Base-by-base conservation (phyloP, 305 asterid species). In the Solanum hybrid region DNA sequence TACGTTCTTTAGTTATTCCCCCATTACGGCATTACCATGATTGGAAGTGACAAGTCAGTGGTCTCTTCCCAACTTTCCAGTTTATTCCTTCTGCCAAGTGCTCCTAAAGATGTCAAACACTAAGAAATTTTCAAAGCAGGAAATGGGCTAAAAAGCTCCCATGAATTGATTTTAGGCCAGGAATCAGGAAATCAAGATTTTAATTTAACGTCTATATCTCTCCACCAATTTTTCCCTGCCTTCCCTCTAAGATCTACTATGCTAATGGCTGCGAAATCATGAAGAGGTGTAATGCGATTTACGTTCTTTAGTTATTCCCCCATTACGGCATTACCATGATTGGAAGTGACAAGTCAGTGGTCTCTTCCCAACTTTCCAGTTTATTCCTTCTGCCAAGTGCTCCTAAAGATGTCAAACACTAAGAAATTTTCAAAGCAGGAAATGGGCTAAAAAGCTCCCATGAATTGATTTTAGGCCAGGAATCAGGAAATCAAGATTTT, bases 11-110 rank as follows among this genome's bases (percentile, higher is more conserved):
- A 60, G 26, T 19, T 60, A 60, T 60, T 60, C 71, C 71, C 12
- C 19, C 71, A 19, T 60, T 19, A 60, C 26, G 0, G 1, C 26
- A 19, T 60, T 60, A 60, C 71, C 26, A 19, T 19, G 71, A 60
- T 60, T 60, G 71, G 12, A 60, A 60, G 71, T 60, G 71, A 60
- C 71, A 60, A 60, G 71, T 60, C 71, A 0, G 26, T 2, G 98
- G 98, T 88, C 98, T 95, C 90, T 90, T 86, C 82, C 98, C 97
- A 88, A 66, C 89, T 92, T 93, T 92, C 98, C 99, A 96, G 40
- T 94, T 97, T 86, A 92, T 91, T 90, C 98, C 99, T 91, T 96
- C 95, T 11, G 99, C 99, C 85, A 96, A 94, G 92, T 95, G 99
- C 94, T 96, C n/a, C n/a, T n/a, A n/a, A n/a, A n/a, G n/a, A n/a